These are phyloP conservation scores for Globisporangium uncinulatum DNA, from an alignment of 352 stramenopile genomes.

Conservation along the genomic window DNA sequence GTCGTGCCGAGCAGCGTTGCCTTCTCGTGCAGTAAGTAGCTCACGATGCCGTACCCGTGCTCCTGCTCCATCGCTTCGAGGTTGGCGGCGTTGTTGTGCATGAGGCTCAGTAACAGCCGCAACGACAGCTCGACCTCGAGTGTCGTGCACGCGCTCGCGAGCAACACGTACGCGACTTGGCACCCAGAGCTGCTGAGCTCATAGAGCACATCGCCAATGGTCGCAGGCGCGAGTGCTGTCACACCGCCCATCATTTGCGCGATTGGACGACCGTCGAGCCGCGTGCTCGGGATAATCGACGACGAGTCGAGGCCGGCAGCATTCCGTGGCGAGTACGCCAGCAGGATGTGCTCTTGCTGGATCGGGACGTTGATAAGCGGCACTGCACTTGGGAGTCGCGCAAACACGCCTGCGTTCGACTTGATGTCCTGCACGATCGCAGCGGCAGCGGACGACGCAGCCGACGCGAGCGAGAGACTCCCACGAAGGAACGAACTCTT, in stretches of 20 bases:
- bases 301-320: constrained; percentile 27
- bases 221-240: constrained; percentile 16
- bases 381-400: constrained; percentile 42
- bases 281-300: constrained; percentile 36
- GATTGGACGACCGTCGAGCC: constrained; percentile 48
- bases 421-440: constrained; percentile 74
- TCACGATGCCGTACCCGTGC: constrained; percentile 67
- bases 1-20: constrained; percentile 27
- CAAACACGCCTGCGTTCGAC: constrained; percentile 39
- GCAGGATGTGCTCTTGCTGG: constrained; percentile 38
- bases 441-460: constrained; percentile 52
- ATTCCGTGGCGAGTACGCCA: constrained; percentile 44
- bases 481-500: constrained; percentile 41
- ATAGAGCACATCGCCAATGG: constrained; percentile 34
- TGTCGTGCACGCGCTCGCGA: constrained; percentile 34
- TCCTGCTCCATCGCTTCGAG: constrained; percentile 61
- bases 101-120: constrained; percentile 28
- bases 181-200: constrained; percentile 40
- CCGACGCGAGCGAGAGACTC: constrained; percentile 51
- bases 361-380: constrained; percentile 46
- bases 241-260: constrained; percentile 53
- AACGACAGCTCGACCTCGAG: constrained; percentile 44
- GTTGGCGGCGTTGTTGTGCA: constrained; percentile 33
- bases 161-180: constrained; percentile 45
- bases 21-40: constrained; percentile 62